These are phyloP conservation scores for Candida ponderosae DNA, from an alignment of 805 yeast species.

Conservation along the genomic window DNA sequence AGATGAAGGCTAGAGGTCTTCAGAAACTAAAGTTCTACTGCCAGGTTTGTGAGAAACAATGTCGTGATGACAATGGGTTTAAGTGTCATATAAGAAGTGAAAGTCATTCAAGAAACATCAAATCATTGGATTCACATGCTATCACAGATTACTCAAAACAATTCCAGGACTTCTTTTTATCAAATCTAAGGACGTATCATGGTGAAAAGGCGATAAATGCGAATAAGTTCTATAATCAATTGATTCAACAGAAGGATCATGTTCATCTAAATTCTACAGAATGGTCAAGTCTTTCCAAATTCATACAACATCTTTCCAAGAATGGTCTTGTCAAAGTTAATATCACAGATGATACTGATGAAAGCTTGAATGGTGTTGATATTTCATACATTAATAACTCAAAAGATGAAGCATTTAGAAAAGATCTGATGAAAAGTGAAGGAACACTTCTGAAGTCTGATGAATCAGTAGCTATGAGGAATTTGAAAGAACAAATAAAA, in stretches of 20 bases:
- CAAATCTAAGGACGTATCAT: constrained; percentile 56
- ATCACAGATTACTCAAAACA: constrained; percentile 51
- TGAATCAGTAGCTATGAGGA: constrained; percentile 32
- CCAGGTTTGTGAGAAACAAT: constrained; percentile 86
- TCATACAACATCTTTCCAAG: constrained; percentile 52
- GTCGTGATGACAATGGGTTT: constrained; percentile 94
- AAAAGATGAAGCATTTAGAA: constrained; percentile 35
- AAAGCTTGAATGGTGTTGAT: constrained; percentile 29
- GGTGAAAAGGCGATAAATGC: constrained; percentile 77
- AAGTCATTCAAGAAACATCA: constrained; percentile 57
- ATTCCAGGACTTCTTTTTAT: constrained; percentile 60
- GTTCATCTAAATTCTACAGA: constrained; percentile 86
- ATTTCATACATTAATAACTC: constrained; percentile 51
- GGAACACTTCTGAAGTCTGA: constrained; percentile 33
- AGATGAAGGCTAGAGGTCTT: constrained; percentile 74
- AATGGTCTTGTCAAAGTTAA: constrained; percentile 49
- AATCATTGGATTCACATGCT: constrained; percentile 37
- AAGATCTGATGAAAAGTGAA: constrained; percentile 28
- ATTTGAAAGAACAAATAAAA: constrained; percentile 47
- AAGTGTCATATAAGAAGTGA: constrained; percentile 84
- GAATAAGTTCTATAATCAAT: constrained; percentile 85
- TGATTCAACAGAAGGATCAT: constrained; percentile 75
- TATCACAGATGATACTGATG: constrained; percentile 21
- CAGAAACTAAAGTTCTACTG: constrained; percentile 86
- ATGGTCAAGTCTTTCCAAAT: constrained; percentile 65